Conservation (phyloP, 2,329 filamentous ascomycete species). For the Colletotrichum gloeosporioides region DNA sequence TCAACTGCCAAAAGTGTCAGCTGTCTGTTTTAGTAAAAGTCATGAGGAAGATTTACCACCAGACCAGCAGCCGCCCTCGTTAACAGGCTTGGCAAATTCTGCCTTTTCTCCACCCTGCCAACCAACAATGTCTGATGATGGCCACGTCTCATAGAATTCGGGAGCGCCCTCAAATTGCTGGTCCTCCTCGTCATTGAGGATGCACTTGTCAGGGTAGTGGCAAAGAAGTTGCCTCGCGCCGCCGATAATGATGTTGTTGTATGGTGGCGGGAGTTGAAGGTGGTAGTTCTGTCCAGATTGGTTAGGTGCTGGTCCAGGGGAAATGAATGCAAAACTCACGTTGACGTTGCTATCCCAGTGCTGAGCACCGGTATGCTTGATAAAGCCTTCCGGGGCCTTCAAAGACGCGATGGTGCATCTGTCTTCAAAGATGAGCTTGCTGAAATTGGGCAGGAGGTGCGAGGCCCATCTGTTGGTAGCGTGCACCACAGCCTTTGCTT, state of each 20-base stretch:
- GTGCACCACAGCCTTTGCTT: constrained; percentile 57
- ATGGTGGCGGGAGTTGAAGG: neutral
- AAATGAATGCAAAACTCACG: neutral
- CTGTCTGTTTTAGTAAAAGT: fast-evolving
- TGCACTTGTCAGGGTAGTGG: neutral
- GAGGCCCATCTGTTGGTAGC: constrained; percentile 61
- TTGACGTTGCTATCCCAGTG: neutral
- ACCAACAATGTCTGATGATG: neutral
- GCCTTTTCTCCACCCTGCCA: neutral
- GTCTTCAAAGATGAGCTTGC: neutral
- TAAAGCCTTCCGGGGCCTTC: neutral
- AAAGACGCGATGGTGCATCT: neutral
- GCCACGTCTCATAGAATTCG: neutral
- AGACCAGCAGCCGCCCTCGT: neutral
- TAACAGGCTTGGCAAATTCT: neutral
- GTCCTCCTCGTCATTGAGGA: neutral
- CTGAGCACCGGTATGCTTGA: neutral
- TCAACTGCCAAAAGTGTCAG: neutral
- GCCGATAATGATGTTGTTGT: neutral
- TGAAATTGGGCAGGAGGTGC: constrained; percentile 50
- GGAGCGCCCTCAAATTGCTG: neutral
- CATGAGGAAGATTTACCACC: neutral
- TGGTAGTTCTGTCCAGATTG: neutral
- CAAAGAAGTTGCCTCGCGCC: neutral
- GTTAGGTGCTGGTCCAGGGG: neutral